Evolutionary conservation across 2,329 filamentous ascomycete genomes (phyloP), one percentile per base, ranked within the genome.

Genomic region (Beauveria medogensis): DNA sequence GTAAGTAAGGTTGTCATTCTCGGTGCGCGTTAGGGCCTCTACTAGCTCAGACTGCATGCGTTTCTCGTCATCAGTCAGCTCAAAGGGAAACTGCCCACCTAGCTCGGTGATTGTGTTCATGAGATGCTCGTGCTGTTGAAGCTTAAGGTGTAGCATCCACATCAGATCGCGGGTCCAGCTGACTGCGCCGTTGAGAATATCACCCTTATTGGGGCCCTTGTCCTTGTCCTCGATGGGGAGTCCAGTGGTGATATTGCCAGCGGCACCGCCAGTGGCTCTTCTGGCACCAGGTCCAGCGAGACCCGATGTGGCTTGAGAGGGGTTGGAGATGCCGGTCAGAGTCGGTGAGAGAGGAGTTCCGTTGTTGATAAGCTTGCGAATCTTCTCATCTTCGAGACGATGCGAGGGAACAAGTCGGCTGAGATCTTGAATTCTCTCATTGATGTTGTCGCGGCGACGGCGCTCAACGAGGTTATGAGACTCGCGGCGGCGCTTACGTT

Each of bases 401-500:
- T 99, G 94, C 63, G 88, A 82, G 26, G 94, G 94, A 2, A 99
- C 93, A 20, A 99, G 83, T 68, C 92, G 91, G 70, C 93, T 96
- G 8, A 99, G 82, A 70, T 99, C 94, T 70, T 97, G 93, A 64
- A 99, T 99, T 48, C 94, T 87, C 75, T 99, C 94, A 68, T 99
- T 99, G 80, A 99, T 99, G 72, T 97, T 97, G 77, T 97, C 94
- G 64, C 94, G 86, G 64, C 94, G 88, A 56, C 94, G 88, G 61
- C 94, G 91, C 77, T 99, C 94, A 12, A 99, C 94, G 44, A 96
- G 81, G 71, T 99, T 97, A 77, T 99, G 94, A 1, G 93, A 97
- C 70, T 97, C 94, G 44, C 94, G 84, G 63, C 94, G 86, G 63
- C 92, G 84, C 73, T 93, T 91, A 67, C 92, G 85, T 83, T 97